Evolutionary conservation across 108 stramenopile genomes (phyloP), one percentile per base, ranked within the genome.

Genomic region (Skeletonema menzelii): DNA sequence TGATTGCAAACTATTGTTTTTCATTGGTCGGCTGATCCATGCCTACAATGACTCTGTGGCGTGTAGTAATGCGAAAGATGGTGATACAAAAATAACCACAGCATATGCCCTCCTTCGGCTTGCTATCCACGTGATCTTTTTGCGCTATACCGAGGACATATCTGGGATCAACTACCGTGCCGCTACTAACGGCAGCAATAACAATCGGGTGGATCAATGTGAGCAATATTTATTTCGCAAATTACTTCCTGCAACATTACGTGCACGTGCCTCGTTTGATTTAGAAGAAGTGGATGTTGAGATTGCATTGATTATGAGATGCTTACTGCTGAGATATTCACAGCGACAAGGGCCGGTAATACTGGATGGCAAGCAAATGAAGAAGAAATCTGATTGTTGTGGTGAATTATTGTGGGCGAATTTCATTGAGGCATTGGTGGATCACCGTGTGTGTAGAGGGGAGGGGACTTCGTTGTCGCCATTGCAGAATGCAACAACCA

Each of bases 1-100:
- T 40, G 66, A 67, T 62, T 79, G 77, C 53, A 28, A 44, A 3
- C 59, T 79, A 26, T 37, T 72, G 14, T 42, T 65, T 44, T 72
- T 79, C 27, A 35, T 72, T 27, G 65, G 59, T 4, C 46, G 70
- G 37, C 69, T 79, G 13, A 35, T 79, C 15, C 31, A 65, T 24
- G 53, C 49, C 11, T 72, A 78, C 53, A 22, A 34, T 24, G 44
- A 26, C 27, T 40, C 37, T 56, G 38, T 59, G 20, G 44, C 22
- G 17, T 35, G 10, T 28, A 27, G 11, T 27, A 3, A 38, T 26
- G 19, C 2, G 6, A 7, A 5, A 8, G 57, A 26, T 26, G 7
- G 4, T 27, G 7, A 11, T 15, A 30, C 27, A n/a, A 28, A 40
- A 27, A 46, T 55, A 15, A 11, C 55, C 27, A 44, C 12, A 17